Evolutionary conservation across 306 rosid genomes (phyloP), one percentile per base, ranked within the genome.

Genomic region (Phaseolus lunatus): DNA sequence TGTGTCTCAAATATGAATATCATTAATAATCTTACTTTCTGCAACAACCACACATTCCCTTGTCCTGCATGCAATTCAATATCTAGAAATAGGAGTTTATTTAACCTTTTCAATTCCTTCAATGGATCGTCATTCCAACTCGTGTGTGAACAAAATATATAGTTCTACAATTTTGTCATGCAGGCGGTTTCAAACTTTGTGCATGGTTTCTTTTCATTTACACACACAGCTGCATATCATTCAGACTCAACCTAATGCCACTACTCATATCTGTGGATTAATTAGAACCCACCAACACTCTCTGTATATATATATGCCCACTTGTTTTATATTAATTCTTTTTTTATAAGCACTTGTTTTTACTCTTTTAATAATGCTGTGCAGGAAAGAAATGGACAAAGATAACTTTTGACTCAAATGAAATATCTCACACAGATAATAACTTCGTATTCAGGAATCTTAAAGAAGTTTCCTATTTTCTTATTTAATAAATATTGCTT

Each of bases 181-280:
- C 49, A 15, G 80, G 9, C 19, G 43, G 37, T 77, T 77, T 77
- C 47, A 54, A 54, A 76, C 24, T 20, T 50, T 23, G 27, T 43
- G 15, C 48, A 43, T 12, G 7, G 2, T 29, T 56, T 14, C 24
- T 52, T 52, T 52, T 9, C 24, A 7, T 49, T 9, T 12, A 43
- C 5, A 43, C 8, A 41, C 3, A 12, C 26, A 19, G 11, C n/a
- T 41, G 3, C 2, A 48, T 22, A 9, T 24, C 72, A 20, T 49
- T 58, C 50, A 47, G 61, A 75, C 29, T 50, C 7, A 74, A 83
- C 87, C 81, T 83, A 83, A 77, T 76, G 33, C 86, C 39, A 39
- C 44, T 39, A 39, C 31, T 29, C 31, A 3, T 3, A 4, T 2
- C 4, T 29, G 7, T 31, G 5, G 4, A 31, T 5, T 2, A 4